Evolutionary conservation across 2,329 filamentous ascomycete genomes (phyloP), one percentile per base, ranked within the genome.

Genomic region (Aspergillus fischeri): DNA sequence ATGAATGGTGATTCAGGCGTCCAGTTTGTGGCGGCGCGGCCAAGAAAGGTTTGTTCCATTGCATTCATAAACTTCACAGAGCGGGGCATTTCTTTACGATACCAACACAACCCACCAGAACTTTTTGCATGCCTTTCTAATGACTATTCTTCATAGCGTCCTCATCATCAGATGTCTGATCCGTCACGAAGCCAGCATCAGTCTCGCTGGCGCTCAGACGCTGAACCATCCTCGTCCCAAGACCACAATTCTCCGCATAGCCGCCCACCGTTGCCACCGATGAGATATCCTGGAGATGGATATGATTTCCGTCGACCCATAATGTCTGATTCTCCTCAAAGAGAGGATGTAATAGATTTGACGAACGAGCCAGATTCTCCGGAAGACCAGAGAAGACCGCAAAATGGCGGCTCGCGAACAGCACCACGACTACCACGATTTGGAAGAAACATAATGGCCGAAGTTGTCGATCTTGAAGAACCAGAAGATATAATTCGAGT

Each of bases 231-330:
- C 35, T 56, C 68, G 41, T 59, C 67, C 54, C n/a, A 58, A 44
- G 29, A 21, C 55, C 55, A 54, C 68, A 57, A 47, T 47, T 14
- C 9, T 47, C 44, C 21, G 53, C 65, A 60, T 55, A 62, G 60
- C 51, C 71, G 58, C 50, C 65, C 65, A 63, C 48, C 67, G 64
- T 60, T 72, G 61, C 70, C 72, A 66, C 66, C 65, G 47, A 63
- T 66, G 58, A 72, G 77, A 60, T 81, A 71, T 61, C 67, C 74
- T 14, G 79, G 82, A n/a, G 81, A 84, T 71, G 82, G 83, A 3
- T 73, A 78, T 48, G 83, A 86, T 60, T 81, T 76, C 60, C 75
- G 83, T 57, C 75, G 81, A 58, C 83, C 83, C 1, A 70, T 76
- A 17, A 74, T 77, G 71, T 75, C 71, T 3, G 74, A 63, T n/a